These are phyloP conservation scores for Racocetra persica DNA, from an alignment of 371 early-diverging fungal genomes.

Conservation along the genomic window DNA sequence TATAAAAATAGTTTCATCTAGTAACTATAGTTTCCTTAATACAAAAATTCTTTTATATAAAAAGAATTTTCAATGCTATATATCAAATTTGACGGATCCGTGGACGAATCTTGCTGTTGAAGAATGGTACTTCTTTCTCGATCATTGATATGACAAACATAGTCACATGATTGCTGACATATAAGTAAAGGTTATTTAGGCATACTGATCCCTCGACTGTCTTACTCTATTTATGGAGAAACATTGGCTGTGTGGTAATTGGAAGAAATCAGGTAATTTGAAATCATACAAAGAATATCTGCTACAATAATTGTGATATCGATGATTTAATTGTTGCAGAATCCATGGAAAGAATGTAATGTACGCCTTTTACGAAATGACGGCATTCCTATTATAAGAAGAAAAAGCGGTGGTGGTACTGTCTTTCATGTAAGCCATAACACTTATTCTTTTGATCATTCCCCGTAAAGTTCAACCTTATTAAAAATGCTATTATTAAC, in stretches of 20 bases:
- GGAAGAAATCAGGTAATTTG: constrained; percentile 89
- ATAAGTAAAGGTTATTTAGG: constrained; percentile 62
- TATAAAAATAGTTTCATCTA: too few species aligned
- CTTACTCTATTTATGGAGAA: constrained; percentile 89
- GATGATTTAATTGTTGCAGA: constrained; percentile 55
- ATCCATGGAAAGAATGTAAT: constrained; percentile 95
- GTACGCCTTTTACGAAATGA: constrained; percentile 68
- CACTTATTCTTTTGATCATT: constrained; percentile 31
- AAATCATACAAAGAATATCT: neutral
- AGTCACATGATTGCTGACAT: neutral
- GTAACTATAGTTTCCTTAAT: too few species aligned
- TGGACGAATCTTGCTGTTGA: constrained; percentile 92
- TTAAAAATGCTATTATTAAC: neutral
- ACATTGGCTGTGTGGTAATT: constrained; percentile 87
- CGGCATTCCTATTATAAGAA: constrained; percentile 82
- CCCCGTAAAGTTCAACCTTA: neutral
- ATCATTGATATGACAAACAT: neutral
- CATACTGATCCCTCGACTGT: constrained; percentile 69
- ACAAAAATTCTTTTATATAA: neutral
- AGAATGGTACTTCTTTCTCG: constrained; percentile 72
- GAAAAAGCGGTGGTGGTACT: constrained; percentile 95
- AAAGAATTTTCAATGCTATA: constrained; percentile 47
- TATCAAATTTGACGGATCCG: constrained; percentile 79
- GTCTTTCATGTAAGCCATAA: constrained; percentile 87
- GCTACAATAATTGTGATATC: neutral